Evolutionary conservation across 1,139 yeast genomes (phyloP).

Genomic region (Kodamaea sp.): DNA sequence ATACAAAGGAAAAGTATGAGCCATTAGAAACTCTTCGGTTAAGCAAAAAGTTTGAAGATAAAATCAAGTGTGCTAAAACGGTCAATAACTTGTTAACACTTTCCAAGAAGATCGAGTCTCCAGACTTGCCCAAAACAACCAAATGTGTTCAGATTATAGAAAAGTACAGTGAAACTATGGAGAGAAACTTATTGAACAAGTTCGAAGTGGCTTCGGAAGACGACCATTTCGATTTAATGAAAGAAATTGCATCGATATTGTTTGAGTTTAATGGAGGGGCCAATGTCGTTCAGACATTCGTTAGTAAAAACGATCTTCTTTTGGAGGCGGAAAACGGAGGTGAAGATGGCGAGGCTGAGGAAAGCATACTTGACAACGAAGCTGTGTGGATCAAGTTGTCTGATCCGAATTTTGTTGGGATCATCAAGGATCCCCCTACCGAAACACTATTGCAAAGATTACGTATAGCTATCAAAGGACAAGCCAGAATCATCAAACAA

Average conservation of each 20-base stretch:
- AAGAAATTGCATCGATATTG: slow-evolving; percentile 75
- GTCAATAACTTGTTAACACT: slow-evolving; percentile 65
- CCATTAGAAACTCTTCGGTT: slow-evolving; percentile 56
- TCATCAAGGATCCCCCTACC: slow-evolving; percentile 35
- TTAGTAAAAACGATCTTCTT: slow-evolving; percentile 76
- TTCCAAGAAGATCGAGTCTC: slow-evolving; percentile 60
- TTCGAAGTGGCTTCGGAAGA: slow-evolving; percentile 66
- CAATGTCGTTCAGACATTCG: slow-evolving; percentile 79
- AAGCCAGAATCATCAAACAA: slow-evolving; percentile 69
- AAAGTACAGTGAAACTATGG: slow-evolving; percentile 76
- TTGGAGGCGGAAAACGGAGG: slow-evolving; percentile 33
- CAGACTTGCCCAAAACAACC: slow-evolving; percentile 50
- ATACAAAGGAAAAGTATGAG: slow-evolving; percentile 59
- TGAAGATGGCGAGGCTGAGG: slow-evolving; percentile 40
- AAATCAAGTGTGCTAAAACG: slow-evolving; percentile 67
- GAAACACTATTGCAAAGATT: slow-evolving; percentile 36
- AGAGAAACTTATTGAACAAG: slow-evolving; percentile 57
- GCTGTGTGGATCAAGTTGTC: slow-evolving; percentile 37
- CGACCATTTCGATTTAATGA: slow-evolving; percentile 62
- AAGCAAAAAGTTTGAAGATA: slow-evolving; percentile 47
- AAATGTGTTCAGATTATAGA: slow-evolving; percentile 59
- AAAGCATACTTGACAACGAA: slow-evolving; percentile 41
- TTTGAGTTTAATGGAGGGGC: slow-evolving; percentile 84
- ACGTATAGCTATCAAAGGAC: slow-evolving; percentile 56
- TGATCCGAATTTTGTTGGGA: slow-evolving; percentile 36